A percentile compares a stretch with the other conserved stretches of the same genome.
These are phyloP conservation scores for Flaveria brownii DNA, from an alignment of 129 eudicot genomes.

Conservation along the genomic window DNA sequence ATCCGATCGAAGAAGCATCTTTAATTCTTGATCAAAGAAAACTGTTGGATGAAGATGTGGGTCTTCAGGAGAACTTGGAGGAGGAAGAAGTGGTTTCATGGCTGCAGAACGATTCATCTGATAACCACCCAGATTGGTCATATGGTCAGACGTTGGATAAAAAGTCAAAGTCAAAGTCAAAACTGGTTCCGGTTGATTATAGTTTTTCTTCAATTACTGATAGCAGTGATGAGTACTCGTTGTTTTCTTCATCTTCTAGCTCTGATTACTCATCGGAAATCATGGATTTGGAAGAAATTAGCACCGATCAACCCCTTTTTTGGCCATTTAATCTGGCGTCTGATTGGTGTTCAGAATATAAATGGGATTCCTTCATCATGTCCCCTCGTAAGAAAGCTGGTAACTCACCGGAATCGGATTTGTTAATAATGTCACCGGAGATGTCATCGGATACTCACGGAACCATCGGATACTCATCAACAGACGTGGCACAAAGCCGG, in stretches of 20 bases:
- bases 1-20: slow-evolving; percentile 50
- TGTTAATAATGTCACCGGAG: slow-evolving; percentile 27
- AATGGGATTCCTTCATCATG: slow-evolving; percentile 40
- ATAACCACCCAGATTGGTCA: not conserved
- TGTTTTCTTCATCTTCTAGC: slow-evolving; percentile 28
- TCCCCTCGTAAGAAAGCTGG: slow-evolving; percentile 46
- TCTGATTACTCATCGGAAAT: slow-evolving; percentile 35
- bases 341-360: slow-evolving; percentile 41
- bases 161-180: slow-evolving; percentile 25
- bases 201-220: not conserved
- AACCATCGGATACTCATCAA: slow-evolving; percentile 18
- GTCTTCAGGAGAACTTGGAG: slow-evolving; percentile 26
- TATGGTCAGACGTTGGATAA: slow-evolving; percentile 23
- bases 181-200: slow-evolving; percentile 7
- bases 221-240: slow-evolving; percentile 27
- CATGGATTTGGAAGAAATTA: slow-evolving; percentile 41
- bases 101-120: slow-evolving; percentile 23
- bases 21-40: slow-evolving; percentile 34
- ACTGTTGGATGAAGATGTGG: not conserved
- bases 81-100: slow-evolving; percentile 44
- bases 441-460: not conserved
- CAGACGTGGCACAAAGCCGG: slow-evolving; percentile 14
- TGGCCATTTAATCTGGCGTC: slow-evolving; percentile 47
- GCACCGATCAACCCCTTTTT: slow-evolving; percentile 45
- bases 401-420: slow-evolving; percentile 30